phyloP scores from a whole-genome alignment of 2,329 filamentous ascomycete genomes.

The Monilinia vaccinii-corymbosi region DNA sequence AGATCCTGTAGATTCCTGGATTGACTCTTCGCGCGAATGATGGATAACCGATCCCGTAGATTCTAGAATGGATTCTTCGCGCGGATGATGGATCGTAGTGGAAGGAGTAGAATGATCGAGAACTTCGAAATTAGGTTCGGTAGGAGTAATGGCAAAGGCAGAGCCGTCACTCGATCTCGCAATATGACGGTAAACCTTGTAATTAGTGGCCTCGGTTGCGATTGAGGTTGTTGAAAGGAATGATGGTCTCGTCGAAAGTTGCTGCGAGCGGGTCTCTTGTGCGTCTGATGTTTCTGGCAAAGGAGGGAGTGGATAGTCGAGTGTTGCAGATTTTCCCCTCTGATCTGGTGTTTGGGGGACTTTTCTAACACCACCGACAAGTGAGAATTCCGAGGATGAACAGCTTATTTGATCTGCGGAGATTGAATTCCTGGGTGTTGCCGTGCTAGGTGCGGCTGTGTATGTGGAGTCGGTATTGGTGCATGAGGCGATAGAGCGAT shows the following conservation, averaged over 20 bases:
- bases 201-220: slow-evolving; percentile 29
- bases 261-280: slow-evolving; percentile 18
- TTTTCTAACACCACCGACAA: slow-evolving; percentile 30
- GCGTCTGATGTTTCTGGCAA: slow-evolving; percentile 22
- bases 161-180: slow-evolving; percentile 17
- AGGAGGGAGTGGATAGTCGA: slow-evolving; percentile 20
- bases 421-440: slow-evolving; percentile 20
- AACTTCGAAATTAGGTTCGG: slow-evolving; percentile 6
- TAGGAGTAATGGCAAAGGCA: slow-evolving; percentile 14
- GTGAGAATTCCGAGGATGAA: slow-evolving; percentile 28
- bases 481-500: slow-evolving; percentile 26
- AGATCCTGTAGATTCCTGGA: background rate
- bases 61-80: background rate
- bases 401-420: slow-evolving; percentile 26
- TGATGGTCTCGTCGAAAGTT: slow-evolving; percentile 28
- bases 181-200: slow-evolving; percentile 25
- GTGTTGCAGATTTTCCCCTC: slow-evolving; percentile 22
- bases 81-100: slow-evolving; percentile 1
- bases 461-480: slow-evolving; percentile 14
- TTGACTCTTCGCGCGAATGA: background rate
- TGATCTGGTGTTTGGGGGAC: slow-evolving; percentile 30
- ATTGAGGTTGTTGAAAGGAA: slow-evolving; percentile 28
- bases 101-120: slow-evolving; percentile 6
- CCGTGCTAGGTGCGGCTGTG: slow-evolving; percentile 19
- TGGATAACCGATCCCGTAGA: background rate